Conservation (phyloP, 164 flowering plant species). For the Pachysandra terminalis region DNA sequence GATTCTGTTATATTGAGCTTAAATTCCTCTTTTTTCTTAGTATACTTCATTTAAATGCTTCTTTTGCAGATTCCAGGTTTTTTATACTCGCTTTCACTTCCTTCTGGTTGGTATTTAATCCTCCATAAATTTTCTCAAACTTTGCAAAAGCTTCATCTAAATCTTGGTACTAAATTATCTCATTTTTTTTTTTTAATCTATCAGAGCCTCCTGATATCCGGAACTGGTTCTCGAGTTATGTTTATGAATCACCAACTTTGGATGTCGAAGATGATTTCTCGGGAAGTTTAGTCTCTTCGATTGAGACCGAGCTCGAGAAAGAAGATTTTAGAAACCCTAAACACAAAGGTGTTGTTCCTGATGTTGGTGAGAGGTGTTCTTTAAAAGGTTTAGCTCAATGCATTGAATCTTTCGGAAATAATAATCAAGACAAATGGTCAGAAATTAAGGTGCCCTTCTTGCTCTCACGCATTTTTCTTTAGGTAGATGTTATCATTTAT, state of each 20-base stretch:
- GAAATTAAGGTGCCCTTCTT: slow-evolving; percentile 9
- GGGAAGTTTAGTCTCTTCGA: not conserved
- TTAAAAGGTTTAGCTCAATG: not conserved
- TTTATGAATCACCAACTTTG: slow-evolving; percentile 41
- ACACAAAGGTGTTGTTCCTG: not conserved
- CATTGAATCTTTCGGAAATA: not conserved
- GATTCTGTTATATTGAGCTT: too few species aligned
- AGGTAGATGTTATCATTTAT: too few species aligned
- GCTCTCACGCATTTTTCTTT: not conserved
- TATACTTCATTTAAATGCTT: too few species aligned
- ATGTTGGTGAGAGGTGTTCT: not conserved
- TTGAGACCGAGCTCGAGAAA: slow-evolving; percentile 9
- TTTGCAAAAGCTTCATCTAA: too few species aligned
- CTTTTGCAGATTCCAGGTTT: slow-evolving; percentile 8
- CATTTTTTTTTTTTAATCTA: not conserved
- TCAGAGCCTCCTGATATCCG: slow-evolving; percentile 58
- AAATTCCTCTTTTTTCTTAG: too few species aligned
- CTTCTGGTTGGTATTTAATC: slow-evolving; percentile 7
- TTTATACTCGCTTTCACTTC: slow-evolving; percentile 3
- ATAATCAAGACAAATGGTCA: slow-evolving; percentile 7
- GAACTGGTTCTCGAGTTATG: slow-evolving; percentile 61
- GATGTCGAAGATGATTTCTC: slow-evolving; percentile 15
- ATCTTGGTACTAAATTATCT: too few species aligned
- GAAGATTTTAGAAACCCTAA: not conserved
- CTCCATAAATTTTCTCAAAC: not conserved